Evolutionary conservation across 176 grass and related monocot species (phyloP).

Genomic region (Saccharum spontaneum): DNA sequence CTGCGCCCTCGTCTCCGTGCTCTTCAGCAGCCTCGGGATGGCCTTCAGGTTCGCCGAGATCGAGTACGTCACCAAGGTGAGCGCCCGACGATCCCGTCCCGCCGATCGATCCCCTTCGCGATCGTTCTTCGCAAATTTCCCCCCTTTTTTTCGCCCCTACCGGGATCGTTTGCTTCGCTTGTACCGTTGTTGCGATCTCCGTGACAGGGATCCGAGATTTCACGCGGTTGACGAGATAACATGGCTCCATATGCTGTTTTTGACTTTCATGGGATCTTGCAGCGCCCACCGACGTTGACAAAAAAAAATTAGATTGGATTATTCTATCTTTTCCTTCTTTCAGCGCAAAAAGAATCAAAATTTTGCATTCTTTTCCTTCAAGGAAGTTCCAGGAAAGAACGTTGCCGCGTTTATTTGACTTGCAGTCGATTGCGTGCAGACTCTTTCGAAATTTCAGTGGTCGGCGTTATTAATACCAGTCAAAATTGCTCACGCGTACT

Average conservation of each 20-base stretch:
- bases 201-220: not conserved
- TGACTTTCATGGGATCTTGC: constrained; percentile 31
- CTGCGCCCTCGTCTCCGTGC: constrained; percentile 83
- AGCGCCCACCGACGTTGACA: not conserved
- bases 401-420: not conserved
- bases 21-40: constrained; percentile 86
- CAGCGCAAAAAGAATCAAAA: not conserved
- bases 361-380: constrained; percentile 5
- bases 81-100: not conserved
- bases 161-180: not conserved
- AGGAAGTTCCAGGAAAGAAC: constrained; percentile 28
- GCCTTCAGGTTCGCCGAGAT: constrained; percentile 98
- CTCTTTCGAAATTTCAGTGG: not conserved
- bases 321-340: not conserved
- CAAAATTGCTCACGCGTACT: not conserved
- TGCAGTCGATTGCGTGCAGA: not conserved
- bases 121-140: not conserved
- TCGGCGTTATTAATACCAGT: not conserved
- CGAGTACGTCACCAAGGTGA: constrained; percentile 92
- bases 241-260: too few relatives aligned
- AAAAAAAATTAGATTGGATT: not conserved
- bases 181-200: not conserved
- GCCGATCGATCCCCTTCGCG: not conserved
- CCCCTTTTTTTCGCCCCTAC: not conserved
- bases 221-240: too few relatives aligned